These are phyloP conservation scores for Simplicillium aogashimaense DNA, from an alignment of 2,329 filamentous ascomycete genomes.

Conservation along the genomic window DNA sequence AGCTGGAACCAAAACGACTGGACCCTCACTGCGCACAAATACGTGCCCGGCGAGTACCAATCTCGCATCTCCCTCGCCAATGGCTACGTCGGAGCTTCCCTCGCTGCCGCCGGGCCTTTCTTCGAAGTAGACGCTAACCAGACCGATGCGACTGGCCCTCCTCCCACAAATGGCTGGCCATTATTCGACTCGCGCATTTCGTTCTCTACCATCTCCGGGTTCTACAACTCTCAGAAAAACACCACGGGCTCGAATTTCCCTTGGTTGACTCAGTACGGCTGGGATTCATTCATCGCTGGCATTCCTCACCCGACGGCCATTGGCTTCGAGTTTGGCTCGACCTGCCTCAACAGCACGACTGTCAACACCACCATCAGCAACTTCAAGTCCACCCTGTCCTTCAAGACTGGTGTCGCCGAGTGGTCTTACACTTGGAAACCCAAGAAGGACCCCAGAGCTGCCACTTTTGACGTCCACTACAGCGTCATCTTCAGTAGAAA, in stretches of 20 bases:
- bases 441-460: conserved; percentile 15
- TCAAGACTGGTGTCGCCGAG: conserved; percentile 49
- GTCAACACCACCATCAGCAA: conserved; percentile 46
- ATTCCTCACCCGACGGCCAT: conserved; percentile 47
- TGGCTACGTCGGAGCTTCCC: conserved; percentile 17
- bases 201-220: conserved; percentile 59
- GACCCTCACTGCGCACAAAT: conserved; percentile 12
- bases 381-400: conserved; percentile 52
- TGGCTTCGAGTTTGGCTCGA: conserved; percentile 42
- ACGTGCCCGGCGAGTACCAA: conserved; percentile 16
- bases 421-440: conserved; percentile 63
- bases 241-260: conserved; percentile 53
- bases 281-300: conserved; percentile 59
- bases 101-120: conserved; percentile 16
- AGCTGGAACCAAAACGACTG: conserved; percentile 15
- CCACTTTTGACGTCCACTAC: conserved; percentile 50
- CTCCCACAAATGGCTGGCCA: conserved; percentile 45
- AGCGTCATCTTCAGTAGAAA: conserved; percentile 57
- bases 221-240: conserved; percentile 50
- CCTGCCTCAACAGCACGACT: conserved; percentile 50
- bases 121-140: conserved; percentile 13
- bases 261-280: too few relatives aligned
- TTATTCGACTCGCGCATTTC: conserved; percentile 52
- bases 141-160: too few relatives aligned
- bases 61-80: conserved; percentile 18